Evolutionary conservation across 495 filamentous ascomycete species (phyloP).

Genomic region (Xylaria grammica): DNA sequence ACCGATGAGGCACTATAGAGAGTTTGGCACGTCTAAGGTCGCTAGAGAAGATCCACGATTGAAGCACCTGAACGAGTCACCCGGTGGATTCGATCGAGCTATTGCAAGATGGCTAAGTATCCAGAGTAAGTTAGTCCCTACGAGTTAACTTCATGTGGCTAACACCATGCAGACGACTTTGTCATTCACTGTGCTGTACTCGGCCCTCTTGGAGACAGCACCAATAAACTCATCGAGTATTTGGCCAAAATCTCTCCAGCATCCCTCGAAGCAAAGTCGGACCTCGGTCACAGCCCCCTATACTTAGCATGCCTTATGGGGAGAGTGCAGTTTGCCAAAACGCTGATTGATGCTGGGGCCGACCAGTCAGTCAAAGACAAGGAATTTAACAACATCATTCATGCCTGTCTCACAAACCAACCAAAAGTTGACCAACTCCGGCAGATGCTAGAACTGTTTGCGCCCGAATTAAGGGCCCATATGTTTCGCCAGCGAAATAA

Average conservation of each 20-base stretch:
- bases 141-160: slow-evolving; percentile 27
- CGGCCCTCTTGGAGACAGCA: slow-evolving; percentile 40
- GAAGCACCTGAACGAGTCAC: slow-evolving; percentile 56
- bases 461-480: slow-evolving; percentile 46
- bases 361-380: slow-evolving; percentile 63
- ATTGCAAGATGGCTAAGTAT: slow-evolving; percentile 64
- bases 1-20: slow-evolving; percentile 63
- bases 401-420: slow-evolving; percentile 51
- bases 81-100: slow-evolving; percentile 63
- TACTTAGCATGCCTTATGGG: slow-evolving; percentile 60
- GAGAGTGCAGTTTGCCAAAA: slow-evolving; percentile 57
- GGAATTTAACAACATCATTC: slow-evolving; percentile 63
- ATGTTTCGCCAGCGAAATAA: slow-evolving; percentile 48
- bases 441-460: slow-evolving; percentile 58
- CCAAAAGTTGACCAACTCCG: slow-evolving; percentile 40
- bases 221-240: slow-evolving; percentile 63
- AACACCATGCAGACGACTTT: slow-evolving; percentile 56
- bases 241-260: slow-evolving; percentile 62
- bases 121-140: slow-evolving; percentile 52
- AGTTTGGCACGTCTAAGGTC: slow-evolving; percentile 63
- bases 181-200: slow-evolving; percentile 70
- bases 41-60: slow-evolving; percentile 59
- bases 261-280: slow-evolving; percentile 62
- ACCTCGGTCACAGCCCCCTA: slow-evolving; percentile 64
- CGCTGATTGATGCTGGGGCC: slow-evolving; percentile 67